Conservation (phyloP, 1,284 basidiomycete species). For the Puccinia horiana region DNA sequence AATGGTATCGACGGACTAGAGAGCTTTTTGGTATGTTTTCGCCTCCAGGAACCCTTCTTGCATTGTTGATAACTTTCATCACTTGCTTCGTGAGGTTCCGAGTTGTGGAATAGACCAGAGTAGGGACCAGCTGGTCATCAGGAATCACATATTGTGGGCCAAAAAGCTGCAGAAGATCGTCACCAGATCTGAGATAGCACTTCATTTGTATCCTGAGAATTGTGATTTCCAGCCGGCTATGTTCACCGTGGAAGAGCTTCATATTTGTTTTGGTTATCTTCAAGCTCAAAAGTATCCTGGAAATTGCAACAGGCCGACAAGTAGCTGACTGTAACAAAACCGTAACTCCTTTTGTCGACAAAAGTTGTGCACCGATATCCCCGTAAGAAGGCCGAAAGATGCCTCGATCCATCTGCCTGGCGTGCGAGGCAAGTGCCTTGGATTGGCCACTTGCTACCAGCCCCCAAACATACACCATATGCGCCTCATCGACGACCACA, state of each 20-base stretch:
- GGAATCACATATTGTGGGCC: background rate
- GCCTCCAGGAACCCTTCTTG: conserved; percentile 6
- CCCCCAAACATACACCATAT: background rate
- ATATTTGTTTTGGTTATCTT: conserved; percentile 12
- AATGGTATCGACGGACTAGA: background rate
- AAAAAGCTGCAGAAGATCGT: conserved; percentile 2
- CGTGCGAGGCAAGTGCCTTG: background rate
- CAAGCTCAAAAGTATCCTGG: background rate
- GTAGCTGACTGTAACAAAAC: background rate
- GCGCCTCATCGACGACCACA: background rate
- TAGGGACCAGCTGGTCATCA: background rate
- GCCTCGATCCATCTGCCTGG: background rate
- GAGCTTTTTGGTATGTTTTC: background rate
- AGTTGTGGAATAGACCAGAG: conserved; percentile 10
- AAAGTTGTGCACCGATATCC: background rate
- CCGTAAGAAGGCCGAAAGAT: background rate
- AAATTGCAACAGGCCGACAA: background rate
- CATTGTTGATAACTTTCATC: background rate
- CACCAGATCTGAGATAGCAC: background rate
- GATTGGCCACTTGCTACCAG: background rate
- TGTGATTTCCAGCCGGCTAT: background rate
- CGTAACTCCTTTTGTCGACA: background rate
- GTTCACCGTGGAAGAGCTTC: background rate
- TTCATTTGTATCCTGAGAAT: background rate
- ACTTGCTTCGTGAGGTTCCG: background rate